Evolutionary conservation across 257 asterid species (phyloP), one percentile per base, ranked within the genome.

Genomic region (Linderniella brevidens): DNA sequence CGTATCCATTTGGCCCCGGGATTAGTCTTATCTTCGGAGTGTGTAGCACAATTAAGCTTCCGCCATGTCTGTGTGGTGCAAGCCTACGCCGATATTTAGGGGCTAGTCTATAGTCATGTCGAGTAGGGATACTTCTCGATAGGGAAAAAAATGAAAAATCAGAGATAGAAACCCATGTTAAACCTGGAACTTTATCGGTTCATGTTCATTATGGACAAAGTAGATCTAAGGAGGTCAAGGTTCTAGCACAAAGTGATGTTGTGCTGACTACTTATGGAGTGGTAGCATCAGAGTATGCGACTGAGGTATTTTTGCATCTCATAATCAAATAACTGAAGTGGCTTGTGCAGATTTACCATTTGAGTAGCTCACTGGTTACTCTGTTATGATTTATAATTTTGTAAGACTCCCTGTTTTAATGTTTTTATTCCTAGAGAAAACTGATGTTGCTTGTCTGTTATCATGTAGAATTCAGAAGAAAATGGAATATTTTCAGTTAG

Each of bases 261-360:
- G 93, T 88, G 43, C 70, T 88, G 35, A 84, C 98, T 49, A 88
- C 98, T 16, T 88, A 84, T 59, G 98, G 98, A 66, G 92, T 84
- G 49, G 68, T 88, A 55, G 71, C 98, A 61, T 80, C 96, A 17
- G 98, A 88, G 66, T 81, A 66, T 68, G 72, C 93, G 41, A 39
- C 78, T 14, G 94, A 84, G 93, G 97, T 87, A 70, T 61, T 14
- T 25, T 59, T 50, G 14, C 49, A 42, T 49, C 41, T 64, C 54
- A 40, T 41, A 46, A 25, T 47, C 51, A 56, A 55, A 47, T 60
- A 48, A 60, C 52, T 62, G 18, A 45, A 19, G 43, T 42, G 38
- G 44, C 45, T 48, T 46, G 32, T 25, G 32, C 32, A 25, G 32
- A 25, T 25, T 25, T 25, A 25, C 32, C 32, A 25, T 25, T 3